Evolutionary conservation across 805 yeast genomes (phyloP).

Genomic region (Nakazawaea molendinolei): DNA sequence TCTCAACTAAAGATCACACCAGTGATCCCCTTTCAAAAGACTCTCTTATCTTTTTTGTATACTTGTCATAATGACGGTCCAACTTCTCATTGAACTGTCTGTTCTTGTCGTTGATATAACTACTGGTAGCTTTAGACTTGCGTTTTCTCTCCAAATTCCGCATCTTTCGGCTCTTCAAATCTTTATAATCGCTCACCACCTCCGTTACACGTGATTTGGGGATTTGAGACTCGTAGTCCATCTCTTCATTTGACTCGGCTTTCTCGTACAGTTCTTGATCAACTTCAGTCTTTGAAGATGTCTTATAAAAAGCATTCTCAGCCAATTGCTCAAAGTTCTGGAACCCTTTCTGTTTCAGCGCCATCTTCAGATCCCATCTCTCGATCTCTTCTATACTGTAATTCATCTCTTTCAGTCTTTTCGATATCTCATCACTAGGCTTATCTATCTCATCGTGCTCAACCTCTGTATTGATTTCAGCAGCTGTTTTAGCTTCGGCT

Average conservation of each 20-base stretch:
- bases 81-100: constrained; percentile 67
- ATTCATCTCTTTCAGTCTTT: constrained; percentile 40
- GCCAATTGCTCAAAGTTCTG: constrained; percentile 52
- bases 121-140: constrained; percentile 29
- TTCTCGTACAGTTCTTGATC: constrained; percentile 33
- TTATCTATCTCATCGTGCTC: constrained; percentile 21
- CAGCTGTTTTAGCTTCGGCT: no score
- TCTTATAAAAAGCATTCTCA: constrained; percentile 51
- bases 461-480: no score
- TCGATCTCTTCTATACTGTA: constrained; percentile 62
- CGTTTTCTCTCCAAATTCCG: constrained; percentile 31
- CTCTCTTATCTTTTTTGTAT: constrained; percentile 17
- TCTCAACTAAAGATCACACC: constrained; percentile 9
- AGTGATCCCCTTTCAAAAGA: constrained; percentile 19
- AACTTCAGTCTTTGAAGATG: constrained; percentile 30
- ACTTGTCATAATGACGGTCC: constrained; percentile 45
- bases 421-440: constrained; percentile 30
- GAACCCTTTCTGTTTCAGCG: constrained; percentile 29
- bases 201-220: constrained; percentile 24
- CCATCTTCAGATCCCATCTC: constrained; percentile 45
- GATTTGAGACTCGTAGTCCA: constrained; percentile 30
- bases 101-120: constrained; percentile 65
- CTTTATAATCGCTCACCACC: constrained; percentile 27
- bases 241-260: constrained; percentile 15
- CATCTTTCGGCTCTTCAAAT: constrained; percentile 29